A percentile compares a stretch with the other conserved stretches of the same genome.
phyloP scores from a whole-genome alignment of 208 protist genomes.

The Leishmania mexicana region DNA sequence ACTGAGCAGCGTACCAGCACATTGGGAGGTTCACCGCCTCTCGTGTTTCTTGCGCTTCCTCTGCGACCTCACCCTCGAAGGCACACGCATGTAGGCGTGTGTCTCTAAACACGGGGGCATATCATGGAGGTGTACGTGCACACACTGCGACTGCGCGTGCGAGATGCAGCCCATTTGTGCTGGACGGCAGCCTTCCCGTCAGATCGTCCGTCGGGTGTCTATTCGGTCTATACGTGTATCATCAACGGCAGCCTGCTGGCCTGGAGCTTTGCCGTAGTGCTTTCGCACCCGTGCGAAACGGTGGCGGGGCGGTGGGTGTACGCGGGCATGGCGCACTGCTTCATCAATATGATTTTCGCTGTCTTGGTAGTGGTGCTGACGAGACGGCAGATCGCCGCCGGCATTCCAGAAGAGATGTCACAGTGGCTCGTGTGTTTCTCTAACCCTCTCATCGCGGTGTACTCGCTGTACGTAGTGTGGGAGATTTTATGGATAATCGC shows the following conservation, averaged over 20 bases:
- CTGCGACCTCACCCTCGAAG: neutral
- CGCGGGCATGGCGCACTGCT: slow-evolving; percentile 52
- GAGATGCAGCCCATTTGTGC: slow-evolving; percentile 18
- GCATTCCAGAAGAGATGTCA: slow-evolving; percentile 41
- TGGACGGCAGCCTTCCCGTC: slow-evolving; percentile 42
- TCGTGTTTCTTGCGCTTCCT: neutral
- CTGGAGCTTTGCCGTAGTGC: slow-evolving; percentile 46
- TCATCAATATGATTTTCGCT: slow-evolving; percentile 71
- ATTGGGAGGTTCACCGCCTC: neutral
- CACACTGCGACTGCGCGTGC: slow-evolving; percentile 26
- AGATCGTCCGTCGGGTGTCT: slow-evolving; percentile 75
- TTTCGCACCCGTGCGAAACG: slow-evolving; percentile 34
- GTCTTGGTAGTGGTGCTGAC: slow-evolving; percentile 52
- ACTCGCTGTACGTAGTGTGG: slow-evolving; percentile 53
- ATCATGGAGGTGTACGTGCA: slow-evolving; percentile 33
- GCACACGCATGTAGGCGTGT: neutral
- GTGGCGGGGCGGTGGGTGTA: slow-evolving; percentile 26
- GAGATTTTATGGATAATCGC: slow-evolving; percentile 65
- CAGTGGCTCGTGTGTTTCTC: slow-evolving; percentile 46
- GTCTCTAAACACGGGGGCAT: neutral
- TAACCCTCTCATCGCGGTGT: slow-evolving; percentile 42
- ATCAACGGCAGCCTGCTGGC: slow-evolving; percentile 61
- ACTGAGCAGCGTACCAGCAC: too few species aligned
- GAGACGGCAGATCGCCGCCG: slow-evolving; percentile 44
- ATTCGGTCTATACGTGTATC: slow-evolving; percentile 43